These are phyloP conservation scores for Raffaelea arxii DNA, from an alignment of 2,329 filamentous ascomycete genomes.

Conservation along the genomic window DNA sequence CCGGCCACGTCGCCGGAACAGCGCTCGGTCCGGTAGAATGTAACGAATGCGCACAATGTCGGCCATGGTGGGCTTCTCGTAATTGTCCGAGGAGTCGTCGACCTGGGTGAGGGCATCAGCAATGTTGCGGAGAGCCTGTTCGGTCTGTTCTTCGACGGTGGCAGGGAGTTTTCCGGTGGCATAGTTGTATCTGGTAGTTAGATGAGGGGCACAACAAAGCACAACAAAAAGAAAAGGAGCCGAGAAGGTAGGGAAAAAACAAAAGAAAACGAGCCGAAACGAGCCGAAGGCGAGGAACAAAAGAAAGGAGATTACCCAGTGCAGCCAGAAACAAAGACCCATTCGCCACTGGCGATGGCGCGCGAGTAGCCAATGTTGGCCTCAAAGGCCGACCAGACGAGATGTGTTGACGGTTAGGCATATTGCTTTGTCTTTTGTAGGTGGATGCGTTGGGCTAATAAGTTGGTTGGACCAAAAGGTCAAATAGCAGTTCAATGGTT, in stretches of 20 bases:
- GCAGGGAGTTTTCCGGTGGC: conserved; percentile 28
- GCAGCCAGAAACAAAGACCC: conserved; percentile 44
- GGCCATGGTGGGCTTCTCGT: conserved; percentile 17
- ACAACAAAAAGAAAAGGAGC: neutral
- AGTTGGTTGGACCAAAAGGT: too few species aligned
- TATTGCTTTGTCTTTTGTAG: too few species aligned
- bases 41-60: conserved; percentile 44
- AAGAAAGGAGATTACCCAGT: conserved; percentile 30
- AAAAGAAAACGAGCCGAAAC: conserved; percentile 1
- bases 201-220: neutral
- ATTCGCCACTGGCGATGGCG: conserved; percentile 39
- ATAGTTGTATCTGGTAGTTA: conserved; percentile 36
- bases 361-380: conserved; percentile 44
- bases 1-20: conserved; percentile 41
- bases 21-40: conserved; percentile 35
- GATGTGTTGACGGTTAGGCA: conserved; percentile 23
- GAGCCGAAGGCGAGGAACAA: too few species aligned
- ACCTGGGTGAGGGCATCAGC: conserved; percentile 33
- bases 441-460: too few species aligned
- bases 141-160: conserved; percentile 36
- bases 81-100: conserved; percentile 19
- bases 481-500: too few species aligned
- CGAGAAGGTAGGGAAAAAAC: neutral
- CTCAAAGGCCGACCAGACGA: conserved; percentile 43
- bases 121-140: conserved; percentile 40